Evolutionary conservation across 805 yeast species (phyloP), one percentile per base, ranked within the genome.

Genomic region (Hanseniaspora valbyensis): DNA sequence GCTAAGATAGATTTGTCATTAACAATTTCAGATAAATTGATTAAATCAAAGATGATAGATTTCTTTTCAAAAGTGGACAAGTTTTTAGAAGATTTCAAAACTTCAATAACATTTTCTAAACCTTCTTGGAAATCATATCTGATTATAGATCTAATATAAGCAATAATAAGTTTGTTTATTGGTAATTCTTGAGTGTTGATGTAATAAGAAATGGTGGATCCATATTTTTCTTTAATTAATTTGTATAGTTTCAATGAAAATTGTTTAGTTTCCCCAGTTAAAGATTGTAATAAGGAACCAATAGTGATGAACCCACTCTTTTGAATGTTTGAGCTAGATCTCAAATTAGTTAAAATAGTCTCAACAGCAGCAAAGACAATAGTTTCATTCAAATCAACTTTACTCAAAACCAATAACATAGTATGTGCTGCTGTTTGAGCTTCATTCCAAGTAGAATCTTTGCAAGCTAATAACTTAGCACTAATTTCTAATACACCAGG

Each of bases 361-460:
- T 74, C 77, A 30, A 76, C 70, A 1, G 84, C 76, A 5, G 88
- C 87, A 45, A 73, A 65, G 16, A 78, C 65, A 14, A 83, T 75
- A 13, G 72, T 69, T 29, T 61, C 62, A 32, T 58, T 72, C 16
- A 50, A 38, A n/a, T 50, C 45, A 30, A 33, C 34, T 55, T 65
- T 69, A 6, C 76, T 69, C 37, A 92, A 70, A 2, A 90, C 95
- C 0, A 90, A 76, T 22, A 90, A 62, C 13, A 88, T 70, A 43
- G 95, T 83, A 63, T 85, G 90, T 1, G 90, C 87, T 18, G 95
- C 81, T 53, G 86, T 73, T 62, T 84, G 92, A 45, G 81, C 73
- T 58, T 86, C 94, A 34, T 68, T 64, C 8, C 69, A 66, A 28
- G 36, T 30, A 9, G 39, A 29, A 50, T 66, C 66, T 12, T 66